Evolutionary conservation across 306 rosid genomes (phyloP).

Genomic region (Cucumis hystrix): DNA sequence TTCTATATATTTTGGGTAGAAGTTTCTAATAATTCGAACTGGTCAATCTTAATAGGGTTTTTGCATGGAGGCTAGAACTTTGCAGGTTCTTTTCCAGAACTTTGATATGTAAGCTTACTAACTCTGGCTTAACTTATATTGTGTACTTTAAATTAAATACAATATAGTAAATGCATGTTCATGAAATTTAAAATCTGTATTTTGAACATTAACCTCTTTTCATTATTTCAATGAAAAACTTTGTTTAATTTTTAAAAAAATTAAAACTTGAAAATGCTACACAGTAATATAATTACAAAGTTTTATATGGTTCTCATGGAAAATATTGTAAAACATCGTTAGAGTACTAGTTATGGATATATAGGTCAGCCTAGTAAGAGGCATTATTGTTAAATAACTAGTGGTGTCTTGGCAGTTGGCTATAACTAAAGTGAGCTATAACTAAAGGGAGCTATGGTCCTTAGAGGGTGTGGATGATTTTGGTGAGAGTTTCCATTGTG

Average conservation of each 20-base stretch:
- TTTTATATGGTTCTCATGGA: neutral
- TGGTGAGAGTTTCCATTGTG: no score
- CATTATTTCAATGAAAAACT: no score
- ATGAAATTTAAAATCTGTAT: neutral
- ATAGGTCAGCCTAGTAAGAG: no score
- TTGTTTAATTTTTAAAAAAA: no score
- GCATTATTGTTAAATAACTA: no score
- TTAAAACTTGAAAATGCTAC: neutral
- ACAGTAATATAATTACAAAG: neutral
- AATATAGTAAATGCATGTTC: neutral
- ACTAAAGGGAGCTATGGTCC: no score
- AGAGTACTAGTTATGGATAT: no score
- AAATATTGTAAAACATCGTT: neutral
- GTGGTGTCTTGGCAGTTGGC: no score
- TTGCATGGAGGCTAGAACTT: conserved; percentile 84
- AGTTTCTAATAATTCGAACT: conserved; percentile 12
- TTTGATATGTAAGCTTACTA: conserved; percentile 73
- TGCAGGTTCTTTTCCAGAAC: conserved; percentile 76
- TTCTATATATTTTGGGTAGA: neutral
- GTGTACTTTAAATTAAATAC: neutral
- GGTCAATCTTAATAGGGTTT: conserved; percentile 58
- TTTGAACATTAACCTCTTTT: no score
- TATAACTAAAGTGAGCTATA: no score
- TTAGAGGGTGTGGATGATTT: no score
- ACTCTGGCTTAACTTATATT: neutral